Base-by-base conservation (phyloP, 2,329 filamentous ascomycete genomes). In the Zasmidium cellare region DNA sequence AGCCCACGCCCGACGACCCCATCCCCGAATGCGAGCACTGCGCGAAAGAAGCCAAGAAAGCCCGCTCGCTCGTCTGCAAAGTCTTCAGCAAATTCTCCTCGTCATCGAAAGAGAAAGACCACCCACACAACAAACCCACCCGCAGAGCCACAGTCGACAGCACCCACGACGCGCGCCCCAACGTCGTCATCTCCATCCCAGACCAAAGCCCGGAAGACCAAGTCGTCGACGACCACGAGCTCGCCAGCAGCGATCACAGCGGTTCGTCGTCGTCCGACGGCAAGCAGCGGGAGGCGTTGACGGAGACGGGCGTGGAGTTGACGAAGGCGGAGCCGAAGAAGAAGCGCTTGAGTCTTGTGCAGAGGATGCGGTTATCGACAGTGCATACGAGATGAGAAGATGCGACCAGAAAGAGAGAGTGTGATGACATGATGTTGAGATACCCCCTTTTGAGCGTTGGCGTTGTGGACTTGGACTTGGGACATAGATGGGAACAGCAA, bases 221-320 rank as follows among this genome's bases (percentile, higher is more conserved):
- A 14, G 16, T 18, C 35, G n/a, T 41, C 12, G 35, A 41, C 7
- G 35, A 41, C 7, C 3, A 28, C 25, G 6, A 28, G 5, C 6
- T 6, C 5, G 25, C 6, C 5, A 11, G 11, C 25, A 28, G 25
- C 35, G 35, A 41, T 11, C 25, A 41, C 11, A 41, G 35, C 16
- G 35, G 35, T 18, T 41, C 35, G n/a, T 41, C 35, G 7, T 41
- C 35, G 11, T n/a, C n/a, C n/a, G 35, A 41, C 16, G 35, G n/a
- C 35, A 41, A 41, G 35, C 12, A 41, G 35, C 11, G 35, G 16
- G 35, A 41, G n/a, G 35, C 35, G 35, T 18, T 46, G 11, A 53
- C 51, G n/a, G 51, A 53, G 51, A 53, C 51, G 9, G 51, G 51
- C n/a, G 51, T 46, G 14, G 51, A 41, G n/a, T 16, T 20, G 51